Base-by-base conservation (phyloP, 306 rosid genomes). In the Alnus rubra region DNA sequence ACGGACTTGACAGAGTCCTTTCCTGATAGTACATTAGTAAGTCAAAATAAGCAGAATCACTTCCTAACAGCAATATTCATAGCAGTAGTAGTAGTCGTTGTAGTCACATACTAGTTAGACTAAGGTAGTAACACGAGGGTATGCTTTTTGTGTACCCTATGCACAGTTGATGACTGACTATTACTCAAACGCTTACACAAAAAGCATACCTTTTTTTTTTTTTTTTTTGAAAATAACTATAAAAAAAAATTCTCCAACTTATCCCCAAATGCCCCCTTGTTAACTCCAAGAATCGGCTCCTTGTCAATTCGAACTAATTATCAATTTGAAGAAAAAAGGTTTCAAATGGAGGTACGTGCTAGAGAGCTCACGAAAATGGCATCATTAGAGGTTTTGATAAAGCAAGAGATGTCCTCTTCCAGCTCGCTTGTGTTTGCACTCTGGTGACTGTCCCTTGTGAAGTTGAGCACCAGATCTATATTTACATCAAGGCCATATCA, bases 1-100 rank as follows among this genome's bases (percentile, higher is more conserved):
- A 45, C 68, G 42, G 54, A 65, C 74, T 65, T 53, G 74, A 64
- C 28, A 52, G 85, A 76, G 56, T 86, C 89, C 74, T 78, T 85
- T 79, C 78, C 98, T 88, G 81, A 28, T 58, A 67, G 49, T 48
- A 42, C 73, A 48, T 15, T 2, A 39, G 18, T 16, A 62, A 15
- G 42, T 58, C 62, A 56, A 37, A 45, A n/a, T 50, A 76, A 83
- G 82, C 16, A 70, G 74, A 81, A 37, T 67, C 5, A 16, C 12
- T 67, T 39, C 48, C 51, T 16, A 67, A 16, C 18, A 67, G 42
- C 18, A 14, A 63, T 33, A 33, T 4, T 31, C 10, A 33, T 28
- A 28, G 37, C 9, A 23, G 31, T 23, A 58, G n/a, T n/a, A n/a
- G 28, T 23, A 23, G 28, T 23, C 28, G 28, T 23, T 23, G 28